Evolutionary conservation across 768 basidiomycete species (phyloP), one percentile per base, ranked within the genome.

Genomic region (Kwoniella bestiolae): DNA sequence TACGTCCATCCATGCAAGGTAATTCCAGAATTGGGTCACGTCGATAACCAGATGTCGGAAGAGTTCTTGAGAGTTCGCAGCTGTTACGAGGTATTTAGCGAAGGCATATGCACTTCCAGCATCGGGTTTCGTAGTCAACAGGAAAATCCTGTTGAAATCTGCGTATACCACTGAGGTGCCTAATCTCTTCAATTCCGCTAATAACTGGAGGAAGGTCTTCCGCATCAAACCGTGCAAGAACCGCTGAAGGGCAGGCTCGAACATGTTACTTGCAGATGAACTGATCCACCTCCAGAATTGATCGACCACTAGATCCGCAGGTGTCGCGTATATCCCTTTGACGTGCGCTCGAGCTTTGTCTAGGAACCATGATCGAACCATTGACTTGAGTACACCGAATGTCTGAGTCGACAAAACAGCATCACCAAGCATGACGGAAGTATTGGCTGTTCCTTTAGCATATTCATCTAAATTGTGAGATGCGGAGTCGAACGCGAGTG

Each of bases 261-360:
- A 94, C 84, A 98, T 87, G 63, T 89, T 86, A 18, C 94, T 91
- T 5, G 88, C 85, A 47, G 86, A 87, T 2, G 92, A 92, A 79
- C 89, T 90, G 69, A 96, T 86, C 96, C 96, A 99, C 46, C 96
- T 85, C 93, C 94, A 97, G 83, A 98, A 97, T 81, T 98, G 94
- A 74, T 94, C 91, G 57, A 96, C 86, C 18, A 83, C 76, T 34
- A 83, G 68, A 53, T 82, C 78, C 2, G 88, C 87, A 2, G 78
- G 69, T 3, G 58, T 58, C 0, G 89, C 87, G 63, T 87, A 86
- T 14, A 86, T 85, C 32, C 86, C 86, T 69, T 88, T 85, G 66
- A 85, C 83, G 69, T 87, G 87, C 56, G 92, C 87, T 73, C 91
- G 89, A 35, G 79, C 80, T 49, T 82, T 81, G 79, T 97, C 92